phyloP scores from a whole-genome alignment of 2,329 filamentous ascomycete species.

The Fusarium protoensiforme region DNA sequence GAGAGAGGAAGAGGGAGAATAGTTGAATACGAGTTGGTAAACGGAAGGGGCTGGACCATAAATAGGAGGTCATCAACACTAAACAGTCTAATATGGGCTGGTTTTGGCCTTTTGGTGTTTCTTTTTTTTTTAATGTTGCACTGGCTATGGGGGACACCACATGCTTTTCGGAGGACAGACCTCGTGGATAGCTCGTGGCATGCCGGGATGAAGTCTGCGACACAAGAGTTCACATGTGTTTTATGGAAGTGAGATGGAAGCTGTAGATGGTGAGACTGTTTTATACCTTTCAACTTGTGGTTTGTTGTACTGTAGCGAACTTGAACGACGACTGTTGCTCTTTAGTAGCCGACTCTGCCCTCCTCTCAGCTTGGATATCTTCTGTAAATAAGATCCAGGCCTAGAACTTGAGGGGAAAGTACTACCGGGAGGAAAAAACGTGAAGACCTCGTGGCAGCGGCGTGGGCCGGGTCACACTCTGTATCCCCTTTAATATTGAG shows the following conservation, averaged over 20 bases:
- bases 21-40: background rate
- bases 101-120: background rate
- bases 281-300: background rate
- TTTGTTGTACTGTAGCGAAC: background rate
- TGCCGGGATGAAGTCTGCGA: background rate
- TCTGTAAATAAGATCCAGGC: background rate
- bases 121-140: background rate
- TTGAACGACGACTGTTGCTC: background rate
- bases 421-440: slow-evolving; percentile 2
- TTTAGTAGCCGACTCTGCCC: background rate
- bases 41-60: background rate
- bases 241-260: background rate
- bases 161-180: background rate
- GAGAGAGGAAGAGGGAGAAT: background rate
- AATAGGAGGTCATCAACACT: background rate
- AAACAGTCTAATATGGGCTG: background rate
- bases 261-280: background rate
- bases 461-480: background rate
- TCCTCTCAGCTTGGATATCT: background rate
- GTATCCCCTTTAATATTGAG: background rate
- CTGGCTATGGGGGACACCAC: background rate
- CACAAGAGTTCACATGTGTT: background rate
- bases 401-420: background rate
- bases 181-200: slow-evolving; percentile 13
- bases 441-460: slow-evolving; percentile 7